A percentile compares a stretch with the other conserved stretches of the same genome.
Evolutionary conservation across 1,139 yeast species (phyloP).

Genomic region (Debaryomyces nepalensis): DNA sequence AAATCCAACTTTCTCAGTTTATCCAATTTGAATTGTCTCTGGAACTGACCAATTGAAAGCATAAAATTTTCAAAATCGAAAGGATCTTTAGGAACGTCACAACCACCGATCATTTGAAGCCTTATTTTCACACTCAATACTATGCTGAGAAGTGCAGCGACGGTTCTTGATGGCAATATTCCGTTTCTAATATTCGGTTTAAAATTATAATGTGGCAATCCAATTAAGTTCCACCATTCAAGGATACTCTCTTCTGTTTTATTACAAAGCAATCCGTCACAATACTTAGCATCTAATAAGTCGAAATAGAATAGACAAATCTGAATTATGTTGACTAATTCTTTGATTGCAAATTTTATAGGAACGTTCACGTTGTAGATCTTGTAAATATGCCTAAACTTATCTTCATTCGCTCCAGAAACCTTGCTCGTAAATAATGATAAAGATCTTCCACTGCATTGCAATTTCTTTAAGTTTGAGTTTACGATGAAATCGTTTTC

Average conservation of each 20-base stretch:
- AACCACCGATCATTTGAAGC: conserved; percentile 66
- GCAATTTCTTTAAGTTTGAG: conserved; percentile 73
- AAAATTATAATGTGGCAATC: conserved; percentile 60
- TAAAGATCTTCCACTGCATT: conserved; percentile 86
- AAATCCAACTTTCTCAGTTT: conserved; percentile 65
- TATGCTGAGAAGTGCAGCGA: conserved; percentile 65
- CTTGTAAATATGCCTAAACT: conserved; percentile 76
- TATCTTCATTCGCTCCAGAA: conserved; percentile 79
- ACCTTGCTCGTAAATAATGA: conserved; percentile 65
- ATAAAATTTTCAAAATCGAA: conserved; percentile 72
- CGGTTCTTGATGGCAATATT: conserved; percentile 65
- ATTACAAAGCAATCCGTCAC: conserved; percentile 84
- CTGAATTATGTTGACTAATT: conserved; percentile 75
- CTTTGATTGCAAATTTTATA: conserved; percentile 69
- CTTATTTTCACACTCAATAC: conserved; percentile 70
- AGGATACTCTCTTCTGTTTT: conserved; percentile 72
- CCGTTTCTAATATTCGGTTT: conserved; percentile 55
- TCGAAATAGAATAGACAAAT: conserved; percentile 79
- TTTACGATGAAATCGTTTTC: conserved; percentile 69
- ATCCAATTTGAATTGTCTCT: conserved; percentile 63
- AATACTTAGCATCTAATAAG: conserved; percentile 65
- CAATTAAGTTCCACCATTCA: conserved; percentile 85
- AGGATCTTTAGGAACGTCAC: conserved; percentile 86
- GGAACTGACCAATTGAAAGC: conserved; percentile 61
- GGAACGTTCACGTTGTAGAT: conserved; percentile 54